A percentile compares a stretch with the other conserved stretches of the same genome.
phyloP scores from a whole-genome alignment of 140 eudicot species.

The Stevia rebaudiana region DNA sequence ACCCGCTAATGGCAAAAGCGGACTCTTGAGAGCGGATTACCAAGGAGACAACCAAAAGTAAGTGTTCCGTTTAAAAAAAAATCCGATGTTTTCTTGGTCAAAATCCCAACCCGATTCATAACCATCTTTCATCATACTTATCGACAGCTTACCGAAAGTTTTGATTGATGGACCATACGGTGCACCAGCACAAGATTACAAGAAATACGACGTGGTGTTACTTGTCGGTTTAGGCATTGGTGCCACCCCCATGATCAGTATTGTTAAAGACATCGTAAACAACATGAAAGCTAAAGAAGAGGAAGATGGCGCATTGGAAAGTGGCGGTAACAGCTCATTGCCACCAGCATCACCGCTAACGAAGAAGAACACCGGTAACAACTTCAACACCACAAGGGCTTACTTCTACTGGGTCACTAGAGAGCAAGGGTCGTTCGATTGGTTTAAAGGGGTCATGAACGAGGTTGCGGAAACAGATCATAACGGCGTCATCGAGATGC shows the following conservation, averaged over 20 bases:
- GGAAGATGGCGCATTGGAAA: constrained; percentile 32
- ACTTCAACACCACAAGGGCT: constrained; percentile 45
- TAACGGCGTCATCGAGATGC: constrained; percentile 63
- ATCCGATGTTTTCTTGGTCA: not conserved
- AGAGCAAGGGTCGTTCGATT: constrained; percentile 68
- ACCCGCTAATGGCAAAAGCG: constrained; percentile 64
- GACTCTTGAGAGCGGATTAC: constrained; percentile 53
- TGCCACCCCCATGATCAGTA: constrained; percentile 64
- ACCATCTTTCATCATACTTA: not conserved
- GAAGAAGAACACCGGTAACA: constrained; percentile 16
- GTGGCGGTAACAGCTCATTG: constrained; percentile 16
- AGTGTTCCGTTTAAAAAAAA: constrained; percentile 11
- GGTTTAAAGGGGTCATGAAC: constrained; percentile 69
- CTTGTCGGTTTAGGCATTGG: constrained; percentile 68
- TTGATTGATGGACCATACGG: constrained; percentile 50
- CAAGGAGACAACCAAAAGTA: constrained; percentile 59
- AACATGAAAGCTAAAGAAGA: constrained; percentile 48
- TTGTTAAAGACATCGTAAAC: constrained; percentile 65
- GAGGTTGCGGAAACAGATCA: constrained; percentile 55
- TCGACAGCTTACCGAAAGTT: constrained; percentile 23
- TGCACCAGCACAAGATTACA: constrained; percentile 57
- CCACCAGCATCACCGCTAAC: constrained; percentile 22
- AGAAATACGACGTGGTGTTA: constrained; percentile 48
- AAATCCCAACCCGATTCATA: constrained; percentile 4
- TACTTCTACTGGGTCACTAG: constrained; percentile 72